A percentile compares a stretch with the other conserved stretches of the same genome.
Conservation (phyloP, 176 grass and related monocot species). For the Avena insularis region DNA sequence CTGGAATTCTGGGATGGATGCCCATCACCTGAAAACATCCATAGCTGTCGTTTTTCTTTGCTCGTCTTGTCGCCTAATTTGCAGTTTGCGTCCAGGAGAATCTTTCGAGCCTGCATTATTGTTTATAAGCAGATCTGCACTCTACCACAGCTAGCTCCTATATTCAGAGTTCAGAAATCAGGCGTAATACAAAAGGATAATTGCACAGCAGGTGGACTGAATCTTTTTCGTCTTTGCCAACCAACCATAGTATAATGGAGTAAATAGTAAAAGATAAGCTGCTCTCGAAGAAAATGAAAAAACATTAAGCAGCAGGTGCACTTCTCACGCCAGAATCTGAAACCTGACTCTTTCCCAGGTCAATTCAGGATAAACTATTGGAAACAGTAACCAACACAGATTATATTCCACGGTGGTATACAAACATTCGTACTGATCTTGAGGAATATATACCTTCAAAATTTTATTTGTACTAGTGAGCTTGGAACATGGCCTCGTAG, state of each 20-base stretch:
- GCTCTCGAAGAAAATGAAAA: neutral
- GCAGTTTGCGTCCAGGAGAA: neutral
- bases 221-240: neutral
- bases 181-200: too few species aligned
- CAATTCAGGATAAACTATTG: neutral
- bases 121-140: too few species aligned
- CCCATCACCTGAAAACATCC: neutral
- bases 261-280: neutral
- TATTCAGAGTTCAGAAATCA: too few species aligned
- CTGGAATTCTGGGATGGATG: neutral
- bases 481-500: slow-evolving; percentile 32
- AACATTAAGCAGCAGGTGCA: neutral
- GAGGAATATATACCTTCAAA: neutral
- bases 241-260: neutral
- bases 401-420: neutral
- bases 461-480: neutral
- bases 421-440: neutral
- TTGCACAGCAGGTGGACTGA: neutral
- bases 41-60: too few species aligned
- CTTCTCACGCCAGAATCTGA: neutral
- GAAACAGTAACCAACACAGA: neutral
- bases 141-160: too few species aligned
- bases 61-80: neutral
- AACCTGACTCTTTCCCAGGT: neutral
- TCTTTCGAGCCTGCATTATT: neutral